phyloP scores from a whole-genome alignment of 2,329 filamentous ascomycete genomes.

The Aspergillaceae sp. region DNA sequence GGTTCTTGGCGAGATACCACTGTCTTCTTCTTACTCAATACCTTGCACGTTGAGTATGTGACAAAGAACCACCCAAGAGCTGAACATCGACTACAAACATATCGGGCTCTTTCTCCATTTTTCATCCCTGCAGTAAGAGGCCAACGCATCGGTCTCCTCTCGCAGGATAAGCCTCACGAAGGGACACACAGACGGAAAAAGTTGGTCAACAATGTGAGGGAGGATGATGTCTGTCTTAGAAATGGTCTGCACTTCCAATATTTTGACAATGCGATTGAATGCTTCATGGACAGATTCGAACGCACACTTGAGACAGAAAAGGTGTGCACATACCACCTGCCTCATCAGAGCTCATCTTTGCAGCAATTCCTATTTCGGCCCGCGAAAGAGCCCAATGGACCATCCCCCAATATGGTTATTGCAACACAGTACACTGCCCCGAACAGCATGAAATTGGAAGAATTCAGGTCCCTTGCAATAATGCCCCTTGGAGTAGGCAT shows the following conservation, averaged over 20 bases:
- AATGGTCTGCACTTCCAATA: constrained; percentile 37
- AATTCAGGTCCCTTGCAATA: constrained; percentile 47
- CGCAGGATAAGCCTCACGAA: constrained; percentile 28
- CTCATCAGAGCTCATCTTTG: constrained; percentile 20
- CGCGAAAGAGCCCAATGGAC: constrained; percentile 14
- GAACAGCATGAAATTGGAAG: constrained; percentile 39
- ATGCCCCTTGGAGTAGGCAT: constrained; percentile 42
- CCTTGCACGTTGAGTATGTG: constrained; percentile 23
- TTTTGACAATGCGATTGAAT: constrained; percentile 14
- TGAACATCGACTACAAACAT: constrained; percentile 4
- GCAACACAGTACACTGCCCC: constrained; percentile 44
- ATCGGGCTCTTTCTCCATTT: constrained; percentile 11
- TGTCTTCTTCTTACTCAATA: constrained; percentile 31
- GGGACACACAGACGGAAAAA: constrained; percentile 26
- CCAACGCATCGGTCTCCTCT: constrained; percentile 26
- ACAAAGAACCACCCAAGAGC: constrained; percentile 5
- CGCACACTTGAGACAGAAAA: constrained; percentile 11
- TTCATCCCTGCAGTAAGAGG: background rate
- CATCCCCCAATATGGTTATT: constrained; percentile 44
- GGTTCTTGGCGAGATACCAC: constrained; percentile 43
- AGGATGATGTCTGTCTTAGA: constrained; percentile 35
- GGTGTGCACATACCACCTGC: constrained; percentile 33
- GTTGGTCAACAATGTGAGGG: constrained; percentile 9
- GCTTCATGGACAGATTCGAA: constrained; percentile 12
- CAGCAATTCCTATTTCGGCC: constrained; percentile 35